A percentile compares a stretch with the other conserved stretches of the same genome.
Evolutionary conservation across 1,139 yeast species (phyloP).

Genomic region (Wickerhamomyces sp.): DNA sequence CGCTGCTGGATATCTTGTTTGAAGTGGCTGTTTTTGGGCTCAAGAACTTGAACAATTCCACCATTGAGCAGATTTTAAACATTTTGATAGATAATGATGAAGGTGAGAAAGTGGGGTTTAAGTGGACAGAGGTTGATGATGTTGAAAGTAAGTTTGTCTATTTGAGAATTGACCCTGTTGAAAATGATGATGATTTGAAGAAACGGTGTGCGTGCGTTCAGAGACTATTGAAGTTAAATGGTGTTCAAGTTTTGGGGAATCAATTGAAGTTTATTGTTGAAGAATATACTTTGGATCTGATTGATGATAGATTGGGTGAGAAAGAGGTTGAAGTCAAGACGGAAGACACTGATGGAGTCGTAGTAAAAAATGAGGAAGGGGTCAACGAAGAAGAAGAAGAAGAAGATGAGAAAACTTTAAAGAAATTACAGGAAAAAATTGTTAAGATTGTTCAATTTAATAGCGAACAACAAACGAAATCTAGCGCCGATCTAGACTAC

Average conservation of each 20-base stretch:
- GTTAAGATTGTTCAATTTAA: conserved; percentile 4
- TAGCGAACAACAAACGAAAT: neutral
- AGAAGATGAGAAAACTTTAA: neutral
- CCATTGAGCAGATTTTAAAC: conserved; percentile 19
- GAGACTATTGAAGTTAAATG: conserved; percentile 6
- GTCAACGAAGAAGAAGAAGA: too few species aligned
- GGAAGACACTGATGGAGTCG: too few species aligned
- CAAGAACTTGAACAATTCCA: conserved; percentile 20
- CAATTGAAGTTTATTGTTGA: conserved; percentile 28
- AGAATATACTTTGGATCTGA: conserved; percentile 10
- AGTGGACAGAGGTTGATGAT: conserved; percentile 19
- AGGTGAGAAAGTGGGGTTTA: conserved; percentile 4
- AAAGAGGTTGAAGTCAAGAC: neutral
- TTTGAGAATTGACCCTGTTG: conserved; percentile 10
- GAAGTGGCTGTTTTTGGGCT: conserved; percentile 29
- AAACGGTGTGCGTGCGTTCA: conserved; percentile 4
- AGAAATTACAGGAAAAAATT: neutral
- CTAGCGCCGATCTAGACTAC: conserved; percentile 30
- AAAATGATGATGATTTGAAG: neutral
- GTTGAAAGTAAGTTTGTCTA: conserved; percentile 17
- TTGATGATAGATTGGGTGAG: conserved; percentile 9
- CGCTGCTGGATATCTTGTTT: conserved; percentile 35
- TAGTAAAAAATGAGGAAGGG: too few species aligned
- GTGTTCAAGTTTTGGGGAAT: conserved; percentile 2
- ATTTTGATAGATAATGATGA: conserved; percentile 6